Evolutionary conservation across 441 rosid species (phyloP).

Genomic region (Gossypium gossypioides): DNA sequence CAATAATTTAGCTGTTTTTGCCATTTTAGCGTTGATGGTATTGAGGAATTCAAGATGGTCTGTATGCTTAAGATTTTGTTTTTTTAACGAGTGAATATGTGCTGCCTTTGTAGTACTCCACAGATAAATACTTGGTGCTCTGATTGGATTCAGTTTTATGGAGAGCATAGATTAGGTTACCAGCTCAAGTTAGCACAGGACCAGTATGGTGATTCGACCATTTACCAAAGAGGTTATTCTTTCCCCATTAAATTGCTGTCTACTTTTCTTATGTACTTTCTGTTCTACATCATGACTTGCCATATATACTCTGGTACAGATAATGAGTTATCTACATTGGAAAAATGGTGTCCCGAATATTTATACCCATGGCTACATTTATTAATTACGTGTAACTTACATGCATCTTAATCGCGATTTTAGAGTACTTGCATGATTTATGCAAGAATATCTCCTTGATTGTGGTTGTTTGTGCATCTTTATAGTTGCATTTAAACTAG

Average conservation of each 20-base stretch:
- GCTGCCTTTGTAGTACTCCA: constrained; percentile 51
- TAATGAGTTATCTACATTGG: not conserved
- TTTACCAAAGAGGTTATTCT: constrained; percentile 60
- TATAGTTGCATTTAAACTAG: not conserved
- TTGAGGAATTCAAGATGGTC: not conserved
- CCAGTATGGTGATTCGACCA: constrained; percentile 59
- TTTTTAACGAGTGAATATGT: constrained; percentile 12
- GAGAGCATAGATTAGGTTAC: constrained; percentile 70
- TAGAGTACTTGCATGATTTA: not conserved
- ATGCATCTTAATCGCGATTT: not conserved
- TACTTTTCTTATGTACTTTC: not conserved
- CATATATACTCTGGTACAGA: not conserved
- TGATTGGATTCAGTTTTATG: constrained; percentile 81
- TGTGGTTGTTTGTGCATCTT: not conserved
- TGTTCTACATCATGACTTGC: not conserved
- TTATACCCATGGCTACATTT: not conserved
- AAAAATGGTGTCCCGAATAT: not conserved
- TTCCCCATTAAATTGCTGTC: not conserved
- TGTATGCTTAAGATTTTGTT: not conserved
- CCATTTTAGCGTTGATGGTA: not conserved
- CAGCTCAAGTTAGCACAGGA: constrained; percentile 67
- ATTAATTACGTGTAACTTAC: not conserved
- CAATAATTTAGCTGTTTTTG: not conserved
- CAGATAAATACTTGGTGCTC: constrained; percentile 85
- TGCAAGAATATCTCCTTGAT: not conserved